Evolutionary conservation across 305 asterid species (phyloP), one percentile per base, ranked within the genome.

Genomic region (Fraxinus paxiana): DNA sequence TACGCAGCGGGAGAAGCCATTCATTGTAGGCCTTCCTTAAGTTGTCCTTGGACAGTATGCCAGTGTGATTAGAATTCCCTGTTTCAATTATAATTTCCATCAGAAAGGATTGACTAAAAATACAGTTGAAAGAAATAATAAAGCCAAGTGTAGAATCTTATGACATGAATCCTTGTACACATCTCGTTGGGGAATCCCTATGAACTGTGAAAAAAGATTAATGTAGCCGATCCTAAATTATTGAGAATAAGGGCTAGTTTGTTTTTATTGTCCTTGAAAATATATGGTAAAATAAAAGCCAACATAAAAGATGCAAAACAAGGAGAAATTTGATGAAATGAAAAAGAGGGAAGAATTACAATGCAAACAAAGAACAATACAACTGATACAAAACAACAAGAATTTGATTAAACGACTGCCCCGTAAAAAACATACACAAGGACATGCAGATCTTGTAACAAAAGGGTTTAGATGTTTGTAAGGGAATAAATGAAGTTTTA

Each of bases 1-100:
- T 61, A 6, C 95, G 97, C 61, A 95, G 87, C 26, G 99, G 99
- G 28, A 93, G 97, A 83, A 95, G 86, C 99, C 98, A 96, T 77
- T 91, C 93, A 5, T 78, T 77, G 85, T 88, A 87, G 24, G 87
- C 94, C 84, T 78, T 89, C 85, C 56, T 82, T 86, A 96, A 74
- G 24, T 75, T 89, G 75, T 91, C 91, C 87, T 83, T 85, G 1
- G 87, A 83, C 72, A 93, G 73, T 79, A 94, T 85, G 61, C 91
- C 93, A 0, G 90, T 95, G 30, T 75, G 73, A 88, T 95, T 93
- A 17, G 94, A 86, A 51, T 90, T 91, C 51, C 98, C 98, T 92
- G 97, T 80, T 80, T 17, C 89, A 87, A 67, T 37, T 7, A 30
- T 38, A 75, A 15, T 56, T 24, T 7, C 31, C 26, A 41, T 78